These are phyloP conservation scores for Neurospora intermedia DNA, from an alignment of 495 filamentous ascomycete species.

Conservation along the genomic window DNA sequence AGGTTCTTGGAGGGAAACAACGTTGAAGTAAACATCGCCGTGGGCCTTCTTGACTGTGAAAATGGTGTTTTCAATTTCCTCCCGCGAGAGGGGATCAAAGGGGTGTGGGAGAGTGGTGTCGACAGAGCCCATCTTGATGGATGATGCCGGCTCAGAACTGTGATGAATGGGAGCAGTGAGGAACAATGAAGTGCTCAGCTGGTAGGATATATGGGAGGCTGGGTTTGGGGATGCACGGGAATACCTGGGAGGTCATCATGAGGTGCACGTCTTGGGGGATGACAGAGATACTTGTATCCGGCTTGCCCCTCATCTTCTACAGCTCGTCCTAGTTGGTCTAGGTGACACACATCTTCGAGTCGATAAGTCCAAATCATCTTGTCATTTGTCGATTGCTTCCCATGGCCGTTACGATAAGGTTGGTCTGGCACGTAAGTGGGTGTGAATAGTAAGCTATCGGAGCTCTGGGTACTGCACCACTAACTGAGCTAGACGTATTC, in stretches of 20 bases:
- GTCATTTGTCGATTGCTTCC: background rate
- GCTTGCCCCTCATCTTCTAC: background rate
- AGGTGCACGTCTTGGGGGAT: background rate
- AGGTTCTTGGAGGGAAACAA: slow-evolving; percentile 79
- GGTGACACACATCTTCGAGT: background rate
- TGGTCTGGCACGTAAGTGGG: background rate
- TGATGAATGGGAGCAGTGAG: background rate
- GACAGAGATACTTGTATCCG: background rate
- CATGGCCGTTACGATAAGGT: background rate
- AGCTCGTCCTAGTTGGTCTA: background rate
- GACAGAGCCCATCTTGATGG: slow-evolving; percentile 15
- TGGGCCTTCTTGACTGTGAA: slow-evolving; percentile 59
- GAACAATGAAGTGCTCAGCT: background rate
- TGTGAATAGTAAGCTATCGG: background rate
- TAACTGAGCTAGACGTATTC: background rate
- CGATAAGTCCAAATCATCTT: background rate
- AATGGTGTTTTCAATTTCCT: slow-evolving; percentile 71
- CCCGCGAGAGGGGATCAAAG: slow-evolving; percentile 68
- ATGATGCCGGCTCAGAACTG: background rate
- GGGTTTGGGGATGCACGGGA: background rate
- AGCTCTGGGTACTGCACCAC: background rate
- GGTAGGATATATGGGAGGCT: background rate
- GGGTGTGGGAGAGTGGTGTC: slow-evolving; percentile 45
- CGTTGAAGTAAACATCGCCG: slow-evolving; percentile 71
- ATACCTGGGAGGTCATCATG: background rate